A percentile compares a stretch with the other conserved stretches of the same genome.
These are phyloP conservation scores for Skeletonema tropicum DNA, from an alignment of 108 stramenopile species.

Conservation along the genomic window DNA sequence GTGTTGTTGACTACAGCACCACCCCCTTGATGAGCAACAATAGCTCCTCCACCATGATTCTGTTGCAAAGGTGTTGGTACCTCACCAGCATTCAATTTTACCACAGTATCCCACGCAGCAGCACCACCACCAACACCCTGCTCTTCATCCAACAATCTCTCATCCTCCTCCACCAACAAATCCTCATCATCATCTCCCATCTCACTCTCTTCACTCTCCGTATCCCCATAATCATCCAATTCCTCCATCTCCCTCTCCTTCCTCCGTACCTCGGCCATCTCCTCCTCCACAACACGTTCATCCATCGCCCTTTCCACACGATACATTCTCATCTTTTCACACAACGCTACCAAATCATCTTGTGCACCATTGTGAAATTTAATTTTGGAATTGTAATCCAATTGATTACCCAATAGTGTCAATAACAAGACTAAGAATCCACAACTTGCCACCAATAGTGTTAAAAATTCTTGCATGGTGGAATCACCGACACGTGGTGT, in stretches of 20 bases:
- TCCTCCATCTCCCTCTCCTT: neutral
- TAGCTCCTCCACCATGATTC: neutral
- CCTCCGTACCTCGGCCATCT: conserved; percentile 7
- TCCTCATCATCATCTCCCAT: conserved; percentile 9
- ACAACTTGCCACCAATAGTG: conserved; percentile 16
- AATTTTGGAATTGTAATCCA: conserved; percentile 34
- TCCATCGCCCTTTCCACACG: conserved; percentile 41
- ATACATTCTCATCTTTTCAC: conserved; percentile 35
- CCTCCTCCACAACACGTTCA: conserved; percentile 24
- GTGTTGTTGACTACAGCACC: neutral
- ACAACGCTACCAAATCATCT: conserved; percentile 20
- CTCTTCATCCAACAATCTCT: neutral
- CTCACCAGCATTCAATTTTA: neutral
- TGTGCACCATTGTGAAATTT: conserved; percentile 25
- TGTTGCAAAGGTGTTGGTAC: neutral
- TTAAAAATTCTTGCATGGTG: conserved; percentile 17
- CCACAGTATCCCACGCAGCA: neutral
- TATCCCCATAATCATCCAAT: conserved; percentile 1
- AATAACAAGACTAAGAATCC: conserved; percentile 27
- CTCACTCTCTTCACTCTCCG: conserved; percentile 2
- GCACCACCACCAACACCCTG: neutral
- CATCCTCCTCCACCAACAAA: neutral
- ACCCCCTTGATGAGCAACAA: neutral
- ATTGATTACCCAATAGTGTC: conserved; percentile 1
- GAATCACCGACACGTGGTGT: conserved; percentile 23